These are phyloP conservation scores for Astrephomene gubernaculifera DNA, from an alignment of 139 green algal genomes.

Conservation along the genomic window DNA sequence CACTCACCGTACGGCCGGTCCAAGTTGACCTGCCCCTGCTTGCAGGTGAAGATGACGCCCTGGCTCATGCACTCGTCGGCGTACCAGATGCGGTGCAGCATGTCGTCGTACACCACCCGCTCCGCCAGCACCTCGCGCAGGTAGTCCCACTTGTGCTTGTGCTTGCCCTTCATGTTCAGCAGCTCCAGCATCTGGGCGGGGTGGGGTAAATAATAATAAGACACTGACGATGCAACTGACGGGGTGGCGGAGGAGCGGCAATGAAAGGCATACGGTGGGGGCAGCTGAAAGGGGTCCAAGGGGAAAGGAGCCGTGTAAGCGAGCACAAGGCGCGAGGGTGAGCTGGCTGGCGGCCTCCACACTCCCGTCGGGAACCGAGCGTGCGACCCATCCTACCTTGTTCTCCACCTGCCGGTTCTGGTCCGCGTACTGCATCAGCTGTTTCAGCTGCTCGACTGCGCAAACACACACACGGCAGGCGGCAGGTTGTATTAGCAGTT, in stretches of 20 bases:
- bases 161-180: slow-evolving; percentile 73
- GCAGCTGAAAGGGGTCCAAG: too few species aligned
- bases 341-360: too few species aligned
- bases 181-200: slow-evolving; percentile 63
- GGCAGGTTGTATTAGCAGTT: too few species aligned
- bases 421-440: slow-evolving; percentile 67
- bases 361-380: too few species aligned
- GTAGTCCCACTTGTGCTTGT: slow-evolving; percentile 72
- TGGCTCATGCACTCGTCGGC: slow-evolving; percentile 33
- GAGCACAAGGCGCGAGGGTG: too few species aligned
- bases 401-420: slow-evolving; percentile 64
- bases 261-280: too few species aligned
- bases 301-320: too few species aligned
- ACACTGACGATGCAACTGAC: too few species aligned
- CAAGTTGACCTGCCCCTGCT: slow-evolving; percentile 59
- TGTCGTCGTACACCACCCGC: slow-evolving; percentile 71
- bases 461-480: neutral
- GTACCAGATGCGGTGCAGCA: slow-evolving; percentile 52
- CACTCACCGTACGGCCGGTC: slow-evolving; percentile 55
- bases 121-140: slow-evolving; percentile 63
- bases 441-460: slow-evolving; percentile 64
- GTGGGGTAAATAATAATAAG: neutral
- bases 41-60: slow-evolving; percentile 55
- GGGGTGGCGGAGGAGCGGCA: too few species aligned
- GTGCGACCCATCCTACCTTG: slow-evolving; percentile 47